Base-by-base conservation (phyloP, 495 filamentous ascomycete genomes). In the Penicillium herquei region DNA sequence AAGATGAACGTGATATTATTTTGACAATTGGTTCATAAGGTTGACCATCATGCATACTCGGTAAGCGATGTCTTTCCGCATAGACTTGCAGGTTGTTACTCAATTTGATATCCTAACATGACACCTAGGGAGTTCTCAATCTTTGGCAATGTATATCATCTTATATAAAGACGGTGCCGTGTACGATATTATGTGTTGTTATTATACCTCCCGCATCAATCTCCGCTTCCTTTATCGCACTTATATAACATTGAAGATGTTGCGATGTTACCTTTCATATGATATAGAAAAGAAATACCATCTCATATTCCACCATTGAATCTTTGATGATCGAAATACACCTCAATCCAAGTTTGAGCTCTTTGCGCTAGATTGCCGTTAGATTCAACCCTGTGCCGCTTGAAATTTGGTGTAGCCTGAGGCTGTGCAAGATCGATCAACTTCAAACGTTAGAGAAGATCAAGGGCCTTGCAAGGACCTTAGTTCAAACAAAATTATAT, bases 141-240 rank as follows among this genome's bases (percentile, higher is more conserved):
- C 26, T 35, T 44, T 43, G 33, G 49, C 9, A 39, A 44, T 31
- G 26, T 34, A 46, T 44, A 41, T 39, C 11, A 21, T 54, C 14
- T 54, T 51, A 46, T 63, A 57, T 32, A 55, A 47, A 53, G 18
- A 17, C n/a, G n/a, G 34, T 37, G 42, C 10, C 34, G 30, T 58
- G 60, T 59, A 63, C 60, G 49, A 59, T 59, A 57, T 54, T 33
- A 50, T 37, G 31, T 52, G 37, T 45, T 59, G 59, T 13, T 62
- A 62, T 54, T 49, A 54, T 62, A 62, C 41, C 33, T 41, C 33
- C 49, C 44, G 14, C 34, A 55, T 26, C 34, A 34, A 56, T 41
- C 49, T 50, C 16, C 54, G 7, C 43, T 52, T 45, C 47, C 12
- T 21, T n/a, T 35, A 31, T 35, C 17, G 18, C 21, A 26, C 32